These are phyloP conservation scores for Barnettozyma vustinii DNA, from an alignment of 805 yeast species.

Conservation along the genomic window DNA sequence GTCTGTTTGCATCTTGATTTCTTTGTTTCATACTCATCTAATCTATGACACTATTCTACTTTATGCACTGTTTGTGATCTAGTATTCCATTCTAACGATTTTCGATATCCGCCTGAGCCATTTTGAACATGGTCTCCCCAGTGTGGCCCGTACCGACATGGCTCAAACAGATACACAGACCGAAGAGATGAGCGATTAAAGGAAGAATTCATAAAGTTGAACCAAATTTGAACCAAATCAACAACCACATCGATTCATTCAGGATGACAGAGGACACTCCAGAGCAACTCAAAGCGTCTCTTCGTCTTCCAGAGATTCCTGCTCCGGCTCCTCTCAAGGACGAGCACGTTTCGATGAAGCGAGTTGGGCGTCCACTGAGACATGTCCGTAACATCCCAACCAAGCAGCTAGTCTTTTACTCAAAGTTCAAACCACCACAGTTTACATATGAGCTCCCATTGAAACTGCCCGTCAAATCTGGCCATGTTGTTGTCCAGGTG, in stretches of 20 bases:
- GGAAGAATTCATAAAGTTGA: too few relatives aligned
- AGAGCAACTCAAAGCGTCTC: conserved; percentile 5
- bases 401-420: conserved; percentile 38
- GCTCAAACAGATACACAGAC: background rate
- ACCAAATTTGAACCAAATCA: background rate
- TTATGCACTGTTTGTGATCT: too few relatives aligned
- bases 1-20: too few relatives aligned
- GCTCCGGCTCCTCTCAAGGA: conserved; percentile 13
- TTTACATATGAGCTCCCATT: conserved; percentile 46
- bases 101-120: background rate
- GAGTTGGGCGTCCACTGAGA: conserved; percentile 44
- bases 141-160: background rate
- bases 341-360: conserved; percentile 18
- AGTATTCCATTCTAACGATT: too few relatives aligned
- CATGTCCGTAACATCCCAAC: conserved; percentile 48
- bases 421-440: conserved; percentile 31
- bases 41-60: too few relatives aligned
- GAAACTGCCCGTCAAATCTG: conserved; percentile 44
- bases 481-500: conserved; percentile 53
- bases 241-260: background rate
- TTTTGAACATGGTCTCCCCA: background rate
- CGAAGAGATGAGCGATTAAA: background rate
- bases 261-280: conserved; percentile 6
- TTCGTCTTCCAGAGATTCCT: conserved; percentile 6
- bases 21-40: too few relatives aligned